Evolutionary conservation across 2,329 filamentous ascomycete genomes (phyloP), one percentile per base, ranked within the genome.

Genomic region (Phialocephala sp.): DNA sequence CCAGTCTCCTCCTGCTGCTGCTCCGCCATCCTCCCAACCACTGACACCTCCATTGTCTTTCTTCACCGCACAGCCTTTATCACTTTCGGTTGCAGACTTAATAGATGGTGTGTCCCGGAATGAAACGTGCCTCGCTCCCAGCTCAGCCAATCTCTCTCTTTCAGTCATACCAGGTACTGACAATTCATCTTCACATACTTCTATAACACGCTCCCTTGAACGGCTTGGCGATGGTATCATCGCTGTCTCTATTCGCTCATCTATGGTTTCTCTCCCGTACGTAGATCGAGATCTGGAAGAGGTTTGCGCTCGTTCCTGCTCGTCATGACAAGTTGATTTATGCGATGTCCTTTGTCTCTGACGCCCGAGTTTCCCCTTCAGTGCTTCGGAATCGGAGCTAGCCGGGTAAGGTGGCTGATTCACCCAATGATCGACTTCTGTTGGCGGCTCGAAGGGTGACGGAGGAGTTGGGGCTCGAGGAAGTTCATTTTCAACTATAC

Each of bases 401-500:
- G 24, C 15, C 5, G 65, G 50, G 56, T 65, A 54, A 11, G 54
- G 62, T 15, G 47, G 62, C 5, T 52, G 54, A 11, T 63, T 59
- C 15, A 52, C 52, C 59, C 63, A 62, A 18, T 47, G 43, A 22
- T 54, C 39, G 2, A 39, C 32, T 22, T 39, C 37, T 8, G 54
- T 32, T 22, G 9, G 8, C 37, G 43, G 12, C n/a, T 57, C 54
- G 47, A 57, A 12, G 57, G 63, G 47, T 24, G 64, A 59, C 9
- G 61, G 66, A 14, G 69, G 69, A 37, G 54, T 60, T 27, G 68
- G 66, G n/a, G 50, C 68, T 61, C 50, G 61, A 24, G 69, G 65
- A 41, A 62, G 3, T 35, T 39, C 36, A 41, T 50, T 63, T 68
- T 32, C 37, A 24, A 18, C 18, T 27, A 43, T 18, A 32, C 6